Evolutionary conservation across 2,329 filamentous ascomycete genomes (phyloP).

Genomic region (Aspergillus tamarii): DNA sequence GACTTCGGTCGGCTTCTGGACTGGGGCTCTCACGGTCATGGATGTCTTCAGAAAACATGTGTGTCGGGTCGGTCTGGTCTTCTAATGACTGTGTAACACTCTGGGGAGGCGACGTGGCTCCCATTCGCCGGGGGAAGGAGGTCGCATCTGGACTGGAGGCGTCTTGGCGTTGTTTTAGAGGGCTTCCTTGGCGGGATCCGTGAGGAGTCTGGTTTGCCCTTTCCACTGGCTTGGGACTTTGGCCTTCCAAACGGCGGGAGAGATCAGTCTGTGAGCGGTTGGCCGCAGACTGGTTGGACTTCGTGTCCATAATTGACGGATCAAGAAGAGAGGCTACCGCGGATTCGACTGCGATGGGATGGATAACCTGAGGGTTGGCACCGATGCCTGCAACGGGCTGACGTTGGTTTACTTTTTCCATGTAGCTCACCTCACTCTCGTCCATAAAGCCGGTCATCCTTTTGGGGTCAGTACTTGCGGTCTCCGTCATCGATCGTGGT

Average conservation of each 20-base stretch:
- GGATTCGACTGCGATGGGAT: constrained; percentile 78
- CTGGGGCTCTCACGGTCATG: constrained; percentile 66
- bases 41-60: constrained; percentile 71
- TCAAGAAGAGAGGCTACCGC: constrained; percentile 88
- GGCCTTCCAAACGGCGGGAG: constrained; percentile 41
- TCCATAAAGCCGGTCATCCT: constrained; percentile 56
- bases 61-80: constrained; percentile 48
- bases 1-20: constrained; percentile 33
- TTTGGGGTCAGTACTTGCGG: constrained; percentile 56
- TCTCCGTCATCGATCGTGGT: constrained; percentile 37
- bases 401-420: constrained; percentile 64
- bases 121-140: constrained; percentile 44
- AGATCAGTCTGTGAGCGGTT: constrained; percentile 51
- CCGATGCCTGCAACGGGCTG: constrained; percentile 72
- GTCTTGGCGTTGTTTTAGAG: constrained; percentile 49
- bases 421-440: constrained; percentile 59
- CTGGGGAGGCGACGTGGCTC: constrained; percentile 56
- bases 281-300: constrained; percentile 52
- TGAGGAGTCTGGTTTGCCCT: constrained; percentile 20
- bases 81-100: constrained; percentile 55
- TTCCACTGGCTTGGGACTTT: constrained; percentile 30
- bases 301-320: constrained; percentile 72
- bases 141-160: constrained; percentile 40
- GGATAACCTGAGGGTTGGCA: constrained; percentile 75
- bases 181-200: constrained; percentile 46